Evolutionary conservation across 2,329 filamentous ascomycete species (phyloP).

Genomic region (Spiromastix sp.): DNA sequence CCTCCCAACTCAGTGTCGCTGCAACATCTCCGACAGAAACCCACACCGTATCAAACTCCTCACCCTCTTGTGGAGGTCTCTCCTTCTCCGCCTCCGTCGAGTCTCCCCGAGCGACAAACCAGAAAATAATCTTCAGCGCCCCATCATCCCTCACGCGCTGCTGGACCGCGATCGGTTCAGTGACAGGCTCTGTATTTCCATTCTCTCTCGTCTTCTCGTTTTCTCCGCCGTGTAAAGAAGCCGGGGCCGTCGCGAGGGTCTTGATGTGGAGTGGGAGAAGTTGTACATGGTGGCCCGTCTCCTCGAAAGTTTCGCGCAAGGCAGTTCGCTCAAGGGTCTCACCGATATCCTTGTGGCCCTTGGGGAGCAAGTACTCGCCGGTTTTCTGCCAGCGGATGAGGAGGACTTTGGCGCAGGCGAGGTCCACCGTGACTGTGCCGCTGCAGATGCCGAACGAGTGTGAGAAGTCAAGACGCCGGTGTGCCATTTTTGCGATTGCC

Average conservation of each 20-base stretch:
- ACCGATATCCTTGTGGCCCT: slow-evolving; percentile 13
- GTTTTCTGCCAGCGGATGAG: slow-evolving; percentile 3
- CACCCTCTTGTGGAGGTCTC: slow-evolving; percentile 8
- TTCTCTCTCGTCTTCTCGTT: not conserved
- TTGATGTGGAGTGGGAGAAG: slow-evolving; percentile 4
- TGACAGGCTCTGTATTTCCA: too few relatives aligned
- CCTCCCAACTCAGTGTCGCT: slow-evolving; percentile 3
- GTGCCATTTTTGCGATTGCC: too few relatives aligned
- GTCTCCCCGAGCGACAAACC: slow-evolving; percentile 7
- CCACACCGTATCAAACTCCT: slow-evolving; percentile 8
- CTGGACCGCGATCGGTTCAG: slow-evolving; percentile 1
- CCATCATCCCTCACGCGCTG: slow-evolving; percentile 1
- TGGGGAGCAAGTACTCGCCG: slow-evolving; percentile 12
- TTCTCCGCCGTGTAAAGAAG: not conserved
- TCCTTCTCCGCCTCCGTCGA: slow-evolving; percentile 6
- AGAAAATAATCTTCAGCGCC: slow-evolving; percentile 10
- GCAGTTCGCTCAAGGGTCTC: slow-evolving; percentile 11
- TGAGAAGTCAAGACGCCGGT: slow-evolving; percentile 2
- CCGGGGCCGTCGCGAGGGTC: slow-evolving; percentile 1
- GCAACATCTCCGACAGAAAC: slow-evolving; percentile 9
- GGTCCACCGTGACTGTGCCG: slow-evolving; percentile 3
- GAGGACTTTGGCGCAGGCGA: slow-evolving; percentile 2
- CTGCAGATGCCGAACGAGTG: slow-evolving; percentile 3
- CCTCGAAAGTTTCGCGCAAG: slow-evolving; percentile 14
- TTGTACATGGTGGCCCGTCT: slow-evolving; percentile 6